These are phyloP conservation scores for Backusella mclennaniae DNA, from an alignment of 192 early-diverging fungal genomes.

Conservation along the genomic window DNA sequence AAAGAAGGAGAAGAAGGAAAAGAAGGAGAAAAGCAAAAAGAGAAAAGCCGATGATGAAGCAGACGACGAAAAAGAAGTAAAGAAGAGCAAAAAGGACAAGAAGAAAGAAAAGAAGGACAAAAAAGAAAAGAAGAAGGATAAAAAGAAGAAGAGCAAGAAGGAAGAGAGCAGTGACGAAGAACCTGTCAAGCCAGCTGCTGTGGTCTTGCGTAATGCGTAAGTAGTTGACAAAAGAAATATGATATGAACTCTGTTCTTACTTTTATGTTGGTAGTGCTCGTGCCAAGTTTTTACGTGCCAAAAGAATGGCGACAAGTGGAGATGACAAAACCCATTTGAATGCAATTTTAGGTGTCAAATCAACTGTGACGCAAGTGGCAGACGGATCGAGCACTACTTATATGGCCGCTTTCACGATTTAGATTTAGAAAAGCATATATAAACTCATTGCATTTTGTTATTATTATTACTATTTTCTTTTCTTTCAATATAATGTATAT, in stretches of 20 bases:
- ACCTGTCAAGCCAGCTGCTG: constrained; percentile 20
- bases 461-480: neutral
- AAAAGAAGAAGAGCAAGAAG: constrained; percentile 25
- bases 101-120: constrained; percentile 39
- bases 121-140: constrained; percentile 35
- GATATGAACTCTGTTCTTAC: neutral
- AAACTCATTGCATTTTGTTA: constrained; percentile 2
- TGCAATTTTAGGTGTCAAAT: constrained; percentile 56
- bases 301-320: constrained; percentile 38
- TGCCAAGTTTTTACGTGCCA: constrained; percentile 48
- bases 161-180: constrained; percentile 31
- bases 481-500: neutral
- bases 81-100: constrained; percentile 35
- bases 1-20: constrained; percentile 11
- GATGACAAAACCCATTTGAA: constrained; percentile 44
- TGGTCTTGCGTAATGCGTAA: constrained; percentile 52
- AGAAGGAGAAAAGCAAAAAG: constrained; percentile 33
- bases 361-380: neutral
- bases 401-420: constrained; percentile 1
- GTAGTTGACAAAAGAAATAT: neutral
- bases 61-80: constrained; percentile 36
- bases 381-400: neutral
- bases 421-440: neutral
- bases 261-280: constrained; percentile 30
- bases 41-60: constrained; percentile 33